These are phyloP conservation scores for Populus alba DNA, from an alignment of 345 rosid genomes.

Conservation along the genomic window DNA sequence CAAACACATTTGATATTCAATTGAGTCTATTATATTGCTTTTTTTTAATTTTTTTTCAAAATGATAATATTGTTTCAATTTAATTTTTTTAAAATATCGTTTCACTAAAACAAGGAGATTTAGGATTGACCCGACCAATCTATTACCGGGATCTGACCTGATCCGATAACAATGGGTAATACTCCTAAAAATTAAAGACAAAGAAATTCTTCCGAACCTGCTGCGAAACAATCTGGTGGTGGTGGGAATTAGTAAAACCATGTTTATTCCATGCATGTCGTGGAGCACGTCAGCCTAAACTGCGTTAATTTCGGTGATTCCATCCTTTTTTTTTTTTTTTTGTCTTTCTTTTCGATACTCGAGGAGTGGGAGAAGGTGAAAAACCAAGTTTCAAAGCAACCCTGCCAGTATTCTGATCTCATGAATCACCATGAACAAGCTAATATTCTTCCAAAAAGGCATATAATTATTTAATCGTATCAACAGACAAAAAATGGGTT, in stretches of 20 bases:
- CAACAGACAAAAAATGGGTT: conserved; percentile 6
- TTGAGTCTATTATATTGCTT: too few relatives aligned
- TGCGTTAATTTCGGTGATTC: conserved; percentile 76
- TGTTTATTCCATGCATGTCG: conserved; percentile 16
- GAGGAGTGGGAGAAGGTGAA: conserved; percentile 37
- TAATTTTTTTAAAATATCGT: too few relatives aligned
- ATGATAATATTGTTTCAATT: too few relatives aligned
- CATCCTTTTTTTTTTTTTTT: conserved; percentile 39
- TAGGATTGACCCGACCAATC: too few relatives aligned
- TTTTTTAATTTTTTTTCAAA: too few relatives aligned
- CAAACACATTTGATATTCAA: too few relatives aligned
- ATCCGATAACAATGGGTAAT: not conserved
- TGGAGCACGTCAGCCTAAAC: conserved; percentile 49
- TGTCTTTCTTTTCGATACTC: conserved; percentile 25
- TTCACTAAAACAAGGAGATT: too few relatives aligned
- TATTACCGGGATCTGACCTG: not conserved
- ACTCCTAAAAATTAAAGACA: not conserved
- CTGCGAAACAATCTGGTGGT: conserved; percentile 27
- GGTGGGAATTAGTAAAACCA: not conserved
- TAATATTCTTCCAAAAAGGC: conserved; percentile 48
- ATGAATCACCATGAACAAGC: conserved; percentile 55
- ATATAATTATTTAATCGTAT: not conserved
- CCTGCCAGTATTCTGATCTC: conserved; percentile 40
- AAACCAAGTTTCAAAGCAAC: conserved; percentile 46
- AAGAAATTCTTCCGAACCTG: conserved; percentile 18